These are phyloP conservation scores for Verticillium nonalfalfae DNA, from an alignment of 2,329 filamentous ascomycete genomes.

Conservation along the genomic window DNA sequence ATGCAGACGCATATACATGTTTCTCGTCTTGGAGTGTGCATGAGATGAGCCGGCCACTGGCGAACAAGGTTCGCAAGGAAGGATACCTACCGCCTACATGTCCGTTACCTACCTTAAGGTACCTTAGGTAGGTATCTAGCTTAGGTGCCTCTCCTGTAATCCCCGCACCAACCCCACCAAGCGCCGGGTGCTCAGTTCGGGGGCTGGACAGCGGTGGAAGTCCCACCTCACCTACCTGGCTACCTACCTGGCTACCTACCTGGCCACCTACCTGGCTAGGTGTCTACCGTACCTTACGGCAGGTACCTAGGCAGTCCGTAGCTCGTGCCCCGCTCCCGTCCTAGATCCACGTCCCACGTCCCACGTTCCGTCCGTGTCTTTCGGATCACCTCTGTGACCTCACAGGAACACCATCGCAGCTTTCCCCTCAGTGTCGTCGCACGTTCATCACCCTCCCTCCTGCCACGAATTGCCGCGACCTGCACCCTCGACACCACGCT, in stretches of 20 bases:
- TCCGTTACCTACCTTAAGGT: background rate
- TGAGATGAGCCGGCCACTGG: background rate
- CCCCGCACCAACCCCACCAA: background rate
- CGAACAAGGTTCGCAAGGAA: background rate
- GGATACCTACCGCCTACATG: background rate
- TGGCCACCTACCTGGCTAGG: no score
- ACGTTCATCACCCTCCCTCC: background rate
- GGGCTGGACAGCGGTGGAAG: no score
- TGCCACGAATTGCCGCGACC: background rate
- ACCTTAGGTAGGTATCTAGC: no score
- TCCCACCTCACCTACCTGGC: no score
- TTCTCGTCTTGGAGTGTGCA: background rate
- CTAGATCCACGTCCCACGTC: constrained; percentile 2
- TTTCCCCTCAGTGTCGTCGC: background rate
- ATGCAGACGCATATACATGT: background rate
- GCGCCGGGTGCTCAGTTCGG: background rate
- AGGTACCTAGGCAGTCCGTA: no score
- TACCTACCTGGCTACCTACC: no score
- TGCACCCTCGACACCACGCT: background rate
- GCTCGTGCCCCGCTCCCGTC: constrained; percentile 3
- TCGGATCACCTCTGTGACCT: constrained; percentile 10
- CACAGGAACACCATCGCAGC: constrained; percentile 4
- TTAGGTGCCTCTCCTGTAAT: background rate
- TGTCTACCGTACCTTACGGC: no score
- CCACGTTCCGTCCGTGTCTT: constrained; percentile 1